Evolutionary conservation across 768 basidiomycete genomes (phyloP).

Genomic region (Tephrocybe sp.): DNA sequence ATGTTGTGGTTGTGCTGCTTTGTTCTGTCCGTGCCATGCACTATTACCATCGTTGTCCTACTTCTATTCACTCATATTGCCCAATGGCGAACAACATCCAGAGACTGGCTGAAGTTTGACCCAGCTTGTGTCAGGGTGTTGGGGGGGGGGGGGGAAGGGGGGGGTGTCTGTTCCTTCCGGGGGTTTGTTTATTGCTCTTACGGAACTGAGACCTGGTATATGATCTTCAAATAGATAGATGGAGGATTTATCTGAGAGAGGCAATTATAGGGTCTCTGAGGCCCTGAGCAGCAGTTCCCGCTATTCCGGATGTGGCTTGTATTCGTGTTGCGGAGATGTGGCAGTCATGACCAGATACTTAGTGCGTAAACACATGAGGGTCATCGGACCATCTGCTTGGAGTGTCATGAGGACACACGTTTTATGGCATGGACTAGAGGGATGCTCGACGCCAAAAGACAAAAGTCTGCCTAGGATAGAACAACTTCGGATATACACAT

Average conservation of each 20-base stretch:
- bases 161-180: too few relatives aligned
- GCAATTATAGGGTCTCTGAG: not conserved
- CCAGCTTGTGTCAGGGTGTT: too few relatives aligned
- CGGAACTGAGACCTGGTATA: too few relatives aligned
- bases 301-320: not conserved
- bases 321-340: not conserved
- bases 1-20: too few relatives aligned
- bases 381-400: constrained; percentile 11
- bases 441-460: constrained; percentile 13
- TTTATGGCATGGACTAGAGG: constrained; percentile 12
- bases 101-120: too few relatives aligned
- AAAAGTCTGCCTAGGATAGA: constrained; percentile 22
- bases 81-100: not conserved
- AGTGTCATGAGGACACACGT: constrained; percentile 15
- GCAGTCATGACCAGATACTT: not conserved
- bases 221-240: too few relatives aligned
- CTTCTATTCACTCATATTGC: not conserved
- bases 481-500: constrained; percentile 20
- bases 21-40: too few relatives aligned
- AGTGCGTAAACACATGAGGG: not conserved
- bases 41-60: not conserved
- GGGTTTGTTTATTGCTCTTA: too few relatives aligned
- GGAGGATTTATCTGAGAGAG: not conserved
- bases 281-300: not conserved
- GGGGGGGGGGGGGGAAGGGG: too few relatives aligned